Evolutionary conservation across 2,329 filamentous ascomycete genomes (phyloP).

Genomic region (Cladosporium sp.): DNA sequence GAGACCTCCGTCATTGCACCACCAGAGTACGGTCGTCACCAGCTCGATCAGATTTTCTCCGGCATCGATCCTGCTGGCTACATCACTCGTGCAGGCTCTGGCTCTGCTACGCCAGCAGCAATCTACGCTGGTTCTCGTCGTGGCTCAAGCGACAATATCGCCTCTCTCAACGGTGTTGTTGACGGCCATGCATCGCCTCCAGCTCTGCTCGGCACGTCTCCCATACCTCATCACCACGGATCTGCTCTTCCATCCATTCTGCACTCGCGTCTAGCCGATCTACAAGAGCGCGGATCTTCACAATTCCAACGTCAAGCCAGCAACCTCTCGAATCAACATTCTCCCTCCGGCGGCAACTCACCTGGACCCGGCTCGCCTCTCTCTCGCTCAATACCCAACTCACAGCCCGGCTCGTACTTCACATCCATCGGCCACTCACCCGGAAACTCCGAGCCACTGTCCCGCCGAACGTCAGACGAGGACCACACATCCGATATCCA

Average conservation of each 20-base stretch:
- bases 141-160: conserved; percentile 79
- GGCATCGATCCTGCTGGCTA: conserved; percentile 81
- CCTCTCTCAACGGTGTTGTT: conserved; percentile 56
- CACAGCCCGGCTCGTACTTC: conserved; percentile 29
- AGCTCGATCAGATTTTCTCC: conserved; percentile 86
- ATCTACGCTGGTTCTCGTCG: conserved; percentile 70
- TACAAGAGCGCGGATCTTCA: conserved; percentile 47
- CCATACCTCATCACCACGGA: conserved; percentile 46
- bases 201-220: conserved; percentile 57
- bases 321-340: conserved; percentile 24
- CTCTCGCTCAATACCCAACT: conserved; percentile 17
- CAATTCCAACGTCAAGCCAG: conserved; percentile 32
- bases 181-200: conserved; percentile 50
- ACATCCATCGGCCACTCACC: conserved; percentile 29
- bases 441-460: conserved; percentile 32
- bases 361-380: conserved; percentile 35
- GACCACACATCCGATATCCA: conserved; percentile 23
- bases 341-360: conserved; percentile 37
- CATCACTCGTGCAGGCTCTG: conserved; percentile 53
- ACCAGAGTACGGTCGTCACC: conserved; percentile 89
- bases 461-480: conserved; percentile 40
- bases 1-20: conserved; percentile 70
- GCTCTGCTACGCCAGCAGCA: conserved; percentile 67
- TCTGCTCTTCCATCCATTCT: conserved; percentile 62
- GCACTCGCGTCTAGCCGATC: conserved; percentile 66